A percentile compares a stretch with the other conserved stretches of the same genome.
phyloP scores from a whole-genome alignment of 169 alveolate genomes.

The Cyclospora cayetanensis region DNA sequence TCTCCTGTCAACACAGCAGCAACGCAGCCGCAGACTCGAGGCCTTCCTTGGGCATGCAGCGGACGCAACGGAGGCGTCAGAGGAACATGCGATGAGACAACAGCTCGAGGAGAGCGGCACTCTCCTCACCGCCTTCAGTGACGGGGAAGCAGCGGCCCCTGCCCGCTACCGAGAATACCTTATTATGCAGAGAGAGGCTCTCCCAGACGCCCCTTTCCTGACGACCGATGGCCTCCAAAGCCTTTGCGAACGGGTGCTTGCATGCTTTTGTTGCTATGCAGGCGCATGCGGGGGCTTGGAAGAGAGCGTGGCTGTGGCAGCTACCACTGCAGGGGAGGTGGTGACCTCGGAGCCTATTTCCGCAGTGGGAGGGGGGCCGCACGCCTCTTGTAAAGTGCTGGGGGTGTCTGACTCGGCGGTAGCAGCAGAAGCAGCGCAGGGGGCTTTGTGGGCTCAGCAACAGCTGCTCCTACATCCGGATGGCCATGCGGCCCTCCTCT shows the following conservation, averaged over 20 bases:
- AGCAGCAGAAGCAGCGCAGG: not conserved
- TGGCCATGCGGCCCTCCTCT: not conserved
- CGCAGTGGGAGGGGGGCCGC: no score
- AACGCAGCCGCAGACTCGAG: not conserved
- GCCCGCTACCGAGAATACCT: not conserved
- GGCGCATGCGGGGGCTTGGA: not conserved
- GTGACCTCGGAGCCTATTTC: no score
- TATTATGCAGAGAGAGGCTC: not conserved
- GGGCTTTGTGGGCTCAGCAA: slow-evolving; percentile 6
- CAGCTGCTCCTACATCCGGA: not conserved
- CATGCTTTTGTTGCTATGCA: not conserved
- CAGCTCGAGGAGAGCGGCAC: not conserved
- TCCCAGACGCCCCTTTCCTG: not conserved
- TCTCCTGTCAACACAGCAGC: slow-evolving; percentile 16
- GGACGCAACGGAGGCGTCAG: not conserved
- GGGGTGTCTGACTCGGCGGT: not conserved
- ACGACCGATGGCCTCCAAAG: not conserved
- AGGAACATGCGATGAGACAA: not conserved
- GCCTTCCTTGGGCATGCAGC: not conserved
- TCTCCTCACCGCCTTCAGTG: not conserved
- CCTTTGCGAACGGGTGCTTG: not conserved
- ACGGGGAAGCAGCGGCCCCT: not conserved
- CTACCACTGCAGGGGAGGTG: not conserved
- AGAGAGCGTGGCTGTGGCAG: not conserved
- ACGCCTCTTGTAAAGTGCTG: not conserved